Evolutionary conservation across 1,284 basidiomycete genomes (phyloP), one percentile per base, ranked within the genome.

Genomic region (Pseudozyma sp.): DNA sequence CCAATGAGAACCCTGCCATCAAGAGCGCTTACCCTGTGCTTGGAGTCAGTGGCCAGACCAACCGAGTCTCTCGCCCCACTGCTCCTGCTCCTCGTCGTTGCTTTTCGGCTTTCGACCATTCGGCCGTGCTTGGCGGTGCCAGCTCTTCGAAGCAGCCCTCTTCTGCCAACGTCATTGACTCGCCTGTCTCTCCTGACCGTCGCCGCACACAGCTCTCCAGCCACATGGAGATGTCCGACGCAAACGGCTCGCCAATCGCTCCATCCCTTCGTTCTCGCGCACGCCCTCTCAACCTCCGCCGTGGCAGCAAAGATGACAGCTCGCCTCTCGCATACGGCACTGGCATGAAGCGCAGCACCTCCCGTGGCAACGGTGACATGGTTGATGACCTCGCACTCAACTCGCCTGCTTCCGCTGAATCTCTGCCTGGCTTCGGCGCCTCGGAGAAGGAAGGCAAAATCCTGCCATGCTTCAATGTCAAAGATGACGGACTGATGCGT

Each of bases 401-500:
- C 51, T 71, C 68, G 2, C 73, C 73, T 16, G 64, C 64, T 19
- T 63, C 68, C 52, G 69, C 64, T 3, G 73, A 76, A 52, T 58
- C 60, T 18, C 44, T 83, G 49, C 81, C 82, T 31, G 81, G 78
- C 13, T 83, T 83, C 40, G 82, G 82, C 31, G 65, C 80, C 3
- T 83, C 79, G 2, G 82, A 83, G 52, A 75, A 75, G 52, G 89
- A 92, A 70, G 94, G 95, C 50, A 99, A 99, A 87, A 89, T 96
- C 66, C 86, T 99, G 59, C 95, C 96, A 18, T 99, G 96, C 86
- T 92, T 94, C 84, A 90, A 91, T 57, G 95, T 97, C 59, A 91
- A 91, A 59, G 93, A 97, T 77, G 96, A 99, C 80, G 95, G 96
- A 1, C 85, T 99, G 53, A 96, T 98, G 91, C 90, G 96, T 70